Conservation (phyloP, 2,329 filamentous ascomycete species). For the Ophiostoma novo-ulmi region DNA sequence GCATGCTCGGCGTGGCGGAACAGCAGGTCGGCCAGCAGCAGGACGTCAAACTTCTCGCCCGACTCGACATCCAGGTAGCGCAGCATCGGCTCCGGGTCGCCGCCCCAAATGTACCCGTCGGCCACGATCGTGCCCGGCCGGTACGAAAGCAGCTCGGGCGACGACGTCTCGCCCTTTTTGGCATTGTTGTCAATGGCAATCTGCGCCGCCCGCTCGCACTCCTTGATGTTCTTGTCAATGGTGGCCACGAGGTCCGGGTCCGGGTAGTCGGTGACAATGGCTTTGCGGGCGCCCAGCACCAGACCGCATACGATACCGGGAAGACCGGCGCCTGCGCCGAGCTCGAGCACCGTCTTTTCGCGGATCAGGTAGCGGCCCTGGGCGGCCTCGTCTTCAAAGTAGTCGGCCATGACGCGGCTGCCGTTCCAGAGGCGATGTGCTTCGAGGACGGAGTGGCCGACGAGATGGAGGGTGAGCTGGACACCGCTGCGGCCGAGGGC, state of each 20-base stretch:
- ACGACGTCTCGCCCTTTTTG: slow-evolving; percentile 35
- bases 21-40: slow-evolving; percentile 82
- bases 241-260: slow-evolving; percentile 78
- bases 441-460: slow-evolving; percentile 82
- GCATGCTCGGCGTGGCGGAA: slow-evolving; percentile 87
- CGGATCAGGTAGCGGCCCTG: slow-evolving; percentile 43
- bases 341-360: slow-evolving; percentile 70
- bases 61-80: slow-evolving; percentile 42
- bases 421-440: slow-evolving; percentile 91
- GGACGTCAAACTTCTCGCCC: slow-evolving; percentile 60
- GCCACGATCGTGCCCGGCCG: slow-evolving; percentile 39
- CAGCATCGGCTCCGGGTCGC: slow-evolving; percentile 53
- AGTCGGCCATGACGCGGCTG: slow-evolving; percentile 68
- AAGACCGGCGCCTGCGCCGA: slow-evolving; percentile 82
- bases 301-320: slow-evolving; percentile 73
- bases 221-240: slow-evolving; percentile 68
- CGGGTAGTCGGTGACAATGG: slow-evolving; percentile 84
- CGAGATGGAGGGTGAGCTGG: slow-evolving; percentile 52
- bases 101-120: slow-evolving; percentile 81
- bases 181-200: not conserved
- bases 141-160: slow-evolving; percentile 9
- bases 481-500: slow-evolving; percentile 54
- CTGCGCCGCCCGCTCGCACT: slow-evolving; percentile 37
- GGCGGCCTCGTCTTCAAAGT: slow-evolving; percentile 57
- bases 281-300: slow-evolving; percentile 59